Percentiles rank a stretch among this genome's conserved stretches.
Conservation (phyloP, 306 rosid species). For the Gillenia trifoliata region DNA sequence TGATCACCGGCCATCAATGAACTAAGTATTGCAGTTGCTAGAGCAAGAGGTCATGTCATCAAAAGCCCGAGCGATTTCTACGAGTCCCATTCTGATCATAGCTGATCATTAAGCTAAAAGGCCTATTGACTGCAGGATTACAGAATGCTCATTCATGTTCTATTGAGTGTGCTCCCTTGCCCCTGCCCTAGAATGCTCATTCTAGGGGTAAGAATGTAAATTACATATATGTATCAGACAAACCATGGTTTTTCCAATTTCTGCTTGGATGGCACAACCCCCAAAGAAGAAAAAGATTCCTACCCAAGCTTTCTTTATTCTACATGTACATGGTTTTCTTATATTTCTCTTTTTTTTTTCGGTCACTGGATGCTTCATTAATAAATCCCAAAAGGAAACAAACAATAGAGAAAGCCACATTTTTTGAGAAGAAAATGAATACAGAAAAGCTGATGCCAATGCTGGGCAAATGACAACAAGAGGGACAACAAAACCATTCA, state of each 20-base stretch:
- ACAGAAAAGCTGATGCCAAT: too few species aligned
- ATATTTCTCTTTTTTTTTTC: too few species aligned
- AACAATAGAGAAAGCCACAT: neutral
- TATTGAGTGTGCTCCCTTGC: constrained; percentile 17
- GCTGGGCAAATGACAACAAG: too few species aligned
- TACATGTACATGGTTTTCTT: neutral
- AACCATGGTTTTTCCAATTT: neutral
- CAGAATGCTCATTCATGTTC: neutral
- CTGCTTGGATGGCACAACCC: neutral
- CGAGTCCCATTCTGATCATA: constrained; percentile 82
- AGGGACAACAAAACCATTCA: too few species aligned
- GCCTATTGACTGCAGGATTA: neutral
- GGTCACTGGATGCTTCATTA: neutral
- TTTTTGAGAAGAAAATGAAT: neutral
- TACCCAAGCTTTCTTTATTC: too few species aligned
- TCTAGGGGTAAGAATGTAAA: constrained; percentile 31
- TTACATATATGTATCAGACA: constrained; percentile 2
- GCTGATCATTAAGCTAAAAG: neutral
- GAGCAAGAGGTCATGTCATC: constrained; percentile 91
- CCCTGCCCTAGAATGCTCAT: constrained; percentile 41
- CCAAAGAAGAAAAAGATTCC: too few species aligned
- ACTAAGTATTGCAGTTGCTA: constrained; percentile 69
- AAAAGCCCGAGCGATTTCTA: constrained; percentile 70
- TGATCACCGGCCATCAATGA: constrained; percentile 82
- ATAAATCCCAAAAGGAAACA: neutral